Evolutionary conservation across 2,329 filamentous ascomycete species (phyloP), one percentile per base, ranked within the genome.

Genomic region (Fusarium redolens): DNA sequence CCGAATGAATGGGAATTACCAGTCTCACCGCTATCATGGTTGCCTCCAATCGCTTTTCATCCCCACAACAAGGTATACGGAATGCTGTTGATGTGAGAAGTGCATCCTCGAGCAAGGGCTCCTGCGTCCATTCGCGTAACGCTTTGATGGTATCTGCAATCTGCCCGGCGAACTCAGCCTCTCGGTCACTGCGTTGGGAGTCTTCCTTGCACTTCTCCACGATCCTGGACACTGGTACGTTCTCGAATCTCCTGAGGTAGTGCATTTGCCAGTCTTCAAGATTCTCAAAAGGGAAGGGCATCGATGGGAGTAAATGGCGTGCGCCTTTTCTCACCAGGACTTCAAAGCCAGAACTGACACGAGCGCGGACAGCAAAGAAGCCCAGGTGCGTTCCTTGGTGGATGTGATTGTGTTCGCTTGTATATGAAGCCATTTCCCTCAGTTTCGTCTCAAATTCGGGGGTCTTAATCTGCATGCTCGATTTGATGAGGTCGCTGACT

Each of bases 391-490:
- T 85, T 4, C 87, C 88, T 1, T 87, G 82, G 11, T 85, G 82
- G 22, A 88, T 80, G 73, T 86, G 85, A 13, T 81, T 83, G 64
- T 80, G 83, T 69, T 82, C 81, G 63, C 83, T 82, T 4, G 84
- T 85, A 79, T 90, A 93, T 22, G 83, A 85, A 20, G 89, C 87
- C 87, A 97, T 93, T 33, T 87, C 86, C 14, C 85, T 83, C 17
- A 97, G 83, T 62, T 91, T 89, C 10, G 81, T 79, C 48, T 88
- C 85, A 6, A 97, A 84, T n/a, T 90, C 88, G 3, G 84, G 82
- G 4, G 86, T 85, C 51, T 91, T 87, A 62, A 97, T 91, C 77
- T 96, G 93, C 86, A 97, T 92, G 70, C 89, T 92, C 30, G 90
- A 86, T 28, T 92, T 88, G 70, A 97, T 90, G 45, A 90, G 89